phyloP scores from a whole-genome alignment of 2,329 filamentous ascomycete species.

The Alternaria burnsii region DNA sequence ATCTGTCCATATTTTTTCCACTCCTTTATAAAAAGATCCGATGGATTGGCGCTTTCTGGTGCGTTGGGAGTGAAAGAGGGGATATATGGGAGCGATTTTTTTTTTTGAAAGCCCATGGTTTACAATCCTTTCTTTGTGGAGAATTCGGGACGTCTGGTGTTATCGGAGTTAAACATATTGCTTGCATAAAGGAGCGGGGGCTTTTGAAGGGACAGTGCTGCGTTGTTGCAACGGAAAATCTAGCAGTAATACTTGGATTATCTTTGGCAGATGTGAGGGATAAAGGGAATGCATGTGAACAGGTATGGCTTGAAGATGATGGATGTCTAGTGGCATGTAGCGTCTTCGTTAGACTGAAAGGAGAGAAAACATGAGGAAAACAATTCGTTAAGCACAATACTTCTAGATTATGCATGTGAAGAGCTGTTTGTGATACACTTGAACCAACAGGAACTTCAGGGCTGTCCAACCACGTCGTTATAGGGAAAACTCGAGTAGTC shows the following conservation, averaged over 20 bases:
- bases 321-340: background rate
- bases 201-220: background rate
- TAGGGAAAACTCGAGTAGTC: too few species aligned
- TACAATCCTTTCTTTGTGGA: background rate
- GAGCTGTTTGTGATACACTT: background rate
- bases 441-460: background rate
- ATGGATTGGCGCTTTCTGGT: background rate
- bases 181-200: background rate
- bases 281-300: background rate
- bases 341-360: background rate
- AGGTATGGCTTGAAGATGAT: background rate
- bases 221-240: background rate
- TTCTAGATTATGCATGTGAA: background rate
- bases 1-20: conserved; percentile 34
- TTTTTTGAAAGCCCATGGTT: background rate
- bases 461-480: too few species aligned
- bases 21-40: conserved; percentile 15
- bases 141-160: background rate
- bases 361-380: background rate
- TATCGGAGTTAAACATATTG: background rate
- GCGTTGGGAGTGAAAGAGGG: background rate
- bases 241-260: background rate
- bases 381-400: background rate
- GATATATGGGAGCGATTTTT: too few species aligned
- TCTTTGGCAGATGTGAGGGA: background rate